A percentile compares a stretch with the other conserved stretches of the same genome.
These are phyloP conservation scores for Candida odintsovae DNA, from an alignment of 805 yeast genomes.

Conservation along the genomic window DNA sequence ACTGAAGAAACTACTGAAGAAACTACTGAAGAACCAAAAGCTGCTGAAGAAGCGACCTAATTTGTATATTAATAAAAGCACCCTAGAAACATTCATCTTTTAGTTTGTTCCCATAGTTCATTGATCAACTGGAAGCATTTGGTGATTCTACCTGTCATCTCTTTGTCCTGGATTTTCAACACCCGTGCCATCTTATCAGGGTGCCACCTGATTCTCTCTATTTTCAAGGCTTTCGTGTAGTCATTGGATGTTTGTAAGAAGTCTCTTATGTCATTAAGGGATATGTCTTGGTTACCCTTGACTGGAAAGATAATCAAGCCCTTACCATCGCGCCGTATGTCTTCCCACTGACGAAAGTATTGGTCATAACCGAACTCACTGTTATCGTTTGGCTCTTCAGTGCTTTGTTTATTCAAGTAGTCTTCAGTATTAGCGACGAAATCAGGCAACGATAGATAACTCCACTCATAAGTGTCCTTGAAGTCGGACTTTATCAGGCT, in stretches of 20 bases:
- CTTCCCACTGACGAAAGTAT: slow-evolving; percentile 27
- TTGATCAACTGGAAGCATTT: slow-evolving; percentile 39
- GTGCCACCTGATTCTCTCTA: slow-evolving; percentile 62
- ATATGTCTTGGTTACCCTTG: slow-evolving; percentile 28
- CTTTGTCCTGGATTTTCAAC: slow-evolving; percentile 14
- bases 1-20: slow-evolving; percentile 1
- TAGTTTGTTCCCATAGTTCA: slow-evolving; percentile 27
- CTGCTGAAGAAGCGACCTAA: neutral
- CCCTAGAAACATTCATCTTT: neutral
- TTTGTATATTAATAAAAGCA: neutral
- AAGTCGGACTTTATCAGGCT: slow-evolving; percentile 2
- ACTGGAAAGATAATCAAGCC: slow-evolving; percentile 21
- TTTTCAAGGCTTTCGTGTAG: slow-evolving; percentile 25
- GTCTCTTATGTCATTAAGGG: slow-evolving; percentile 3
- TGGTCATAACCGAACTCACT: slow-evolving; percentile 6
- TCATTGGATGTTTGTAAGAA: slow-evolving; percentile 14
- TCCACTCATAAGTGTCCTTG: slow-evolving; percentile 13
- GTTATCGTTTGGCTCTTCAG: neutral
- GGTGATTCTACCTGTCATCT: slow-evolving; percentile 27
- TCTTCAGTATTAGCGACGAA: slow-evolving; percentile 4
- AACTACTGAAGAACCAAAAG: slow-evolving; percentile 3
- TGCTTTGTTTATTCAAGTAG: neutral
- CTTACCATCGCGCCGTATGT: slow-evolving; percentile 6
- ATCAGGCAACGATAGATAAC: slow-evolving; percentile 16
- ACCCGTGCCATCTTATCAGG: slow-evolving; percentile 53